Base-by-base conservation (phyloP, 257 asterid genomes). In the Przewalskia tangutica region DNA sequence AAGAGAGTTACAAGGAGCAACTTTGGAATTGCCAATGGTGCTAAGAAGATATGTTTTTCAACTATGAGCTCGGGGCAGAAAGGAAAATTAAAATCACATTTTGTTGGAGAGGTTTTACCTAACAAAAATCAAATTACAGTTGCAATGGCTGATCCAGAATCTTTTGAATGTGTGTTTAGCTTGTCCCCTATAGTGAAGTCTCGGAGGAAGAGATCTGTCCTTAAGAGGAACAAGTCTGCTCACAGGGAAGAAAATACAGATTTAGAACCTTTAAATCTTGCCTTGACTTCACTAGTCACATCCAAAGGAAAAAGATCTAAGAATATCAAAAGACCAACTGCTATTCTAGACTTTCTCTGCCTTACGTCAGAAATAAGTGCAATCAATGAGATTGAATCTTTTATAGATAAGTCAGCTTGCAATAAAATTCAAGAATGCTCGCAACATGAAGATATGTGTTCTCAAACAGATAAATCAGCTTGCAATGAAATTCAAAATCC, bases 131-230 rank as follows among this genome's bases (percentile, higher is more conserved):
- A 46, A 60, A 81, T 44, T 55, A 54, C 6, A n/a, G 62, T 53
- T 16, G 83, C 82, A 17, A 81, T 59, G 66, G 38, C 38, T 55
- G 86, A 82, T 77, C 83, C 80, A 20, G 77, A 64, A 51, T 58
- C 51, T 64, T 82, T 78, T 63, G 54, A 55, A n/a, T 79, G 84
- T 44, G 40, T 46, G 50, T 51, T 32, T 20, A 77, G 48, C 7
- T 53, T 82, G 82, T 66, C 51, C 53, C 81, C 87, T 73, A 73
- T n/a, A 55, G 82, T 58, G 75, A 76, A 82, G 34, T 42, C 59
- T 10, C 60, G 34, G 12, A 84, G 82, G 84, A 82, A 59, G 83
- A 85, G 89, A 82, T 85, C 84, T 50, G 14, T 75, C 80, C 27
- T 63, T 18, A 88, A 70, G 77, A 53, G 83, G 79, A 48, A 66